A percentile compares a stretch with the other conserved stretches of the same genome.
phyloP scores from a whole-genome alignment of 306 rosid genomes.

The Prunus persica region DNA sequence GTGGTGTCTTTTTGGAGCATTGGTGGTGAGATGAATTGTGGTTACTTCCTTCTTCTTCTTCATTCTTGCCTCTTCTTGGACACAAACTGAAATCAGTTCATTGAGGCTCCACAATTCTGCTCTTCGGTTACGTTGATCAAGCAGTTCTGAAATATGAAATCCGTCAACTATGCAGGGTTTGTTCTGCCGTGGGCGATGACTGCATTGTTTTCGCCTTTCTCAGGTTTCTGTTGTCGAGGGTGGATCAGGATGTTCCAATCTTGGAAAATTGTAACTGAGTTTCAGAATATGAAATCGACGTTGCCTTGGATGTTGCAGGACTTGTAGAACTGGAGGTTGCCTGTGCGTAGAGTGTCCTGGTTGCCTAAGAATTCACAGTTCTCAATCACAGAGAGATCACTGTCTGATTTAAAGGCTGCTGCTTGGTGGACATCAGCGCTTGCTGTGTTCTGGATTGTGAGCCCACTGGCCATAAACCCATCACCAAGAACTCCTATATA shows the following conservation, averaged over 20 bases:
- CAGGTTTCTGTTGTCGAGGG: conserved; percentile 52
- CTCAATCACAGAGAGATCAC: conserved; percentile 62
- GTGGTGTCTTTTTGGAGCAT: background rate
- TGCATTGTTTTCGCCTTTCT: conserved; percentile 64
- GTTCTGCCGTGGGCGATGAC: conserved; percentile 79
- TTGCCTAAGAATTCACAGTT: conserved; percentile 73
- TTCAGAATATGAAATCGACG: conserved; percentile 86
- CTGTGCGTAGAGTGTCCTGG: conserved; percentile 91
- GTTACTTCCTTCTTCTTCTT: background rate
- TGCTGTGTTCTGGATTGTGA: conserved; percentile 73
- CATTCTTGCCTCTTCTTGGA: background rate
- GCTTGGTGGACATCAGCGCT: conserved; percentile 89
- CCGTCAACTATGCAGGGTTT: conserved; percentile 73
- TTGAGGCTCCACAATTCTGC: conserved; percentile 12
- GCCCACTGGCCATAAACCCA: conserved; percentile 88
- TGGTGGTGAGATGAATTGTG: background rate
- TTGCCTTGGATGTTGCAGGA: conserved; percentile 69
- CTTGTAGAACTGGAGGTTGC: conserved; percentile 78
- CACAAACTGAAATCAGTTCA: background rate
- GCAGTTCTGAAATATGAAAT: conserved; percentile 75
- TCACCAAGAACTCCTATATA: conserved; percentile 71
- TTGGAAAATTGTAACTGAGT: conserved; percentile 65
- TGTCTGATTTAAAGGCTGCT: conserved; percentile 82
- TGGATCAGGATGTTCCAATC: conserved; percentile 51
- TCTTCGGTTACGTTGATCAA: conserved; percentile 66